A percentile compares a stretch with the other conserved stretches of the same genome.
Conservation (phyloP, 1,284 basidiomycete genomes). For the Ganoderma meredithae region DNA sequence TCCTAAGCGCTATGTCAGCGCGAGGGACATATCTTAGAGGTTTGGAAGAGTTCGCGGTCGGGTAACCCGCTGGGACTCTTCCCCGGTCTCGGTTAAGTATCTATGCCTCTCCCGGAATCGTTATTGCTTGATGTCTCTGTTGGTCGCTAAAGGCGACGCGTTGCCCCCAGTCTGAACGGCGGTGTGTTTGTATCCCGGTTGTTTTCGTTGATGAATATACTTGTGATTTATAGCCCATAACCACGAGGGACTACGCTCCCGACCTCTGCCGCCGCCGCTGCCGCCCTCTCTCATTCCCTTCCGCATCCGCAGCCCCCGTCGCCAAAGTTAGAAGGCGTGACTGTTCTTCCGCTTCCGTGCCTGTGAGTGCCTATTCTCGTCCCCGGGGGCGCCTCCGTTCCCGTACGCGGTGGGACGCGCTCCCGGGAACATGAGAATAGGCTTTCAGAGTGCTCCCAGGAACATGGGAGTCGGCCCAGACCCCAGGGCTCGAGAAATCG, state of each 20-base stretch:
- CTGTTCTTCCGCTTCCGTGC: neutral
- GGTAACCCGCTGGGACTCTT: neutral
- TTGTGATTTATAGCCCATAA: neutral
- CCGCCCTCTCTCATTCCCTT: neutral
- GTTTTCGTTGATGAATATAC: slow-evolving; percentile 1
- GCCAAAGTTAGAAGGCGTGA: slow-evolving; percentile 1
- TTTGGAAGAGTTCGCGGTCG: neutral
- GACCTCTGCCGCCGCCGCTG: neutral
- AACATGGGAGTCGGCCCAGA: slow-evolving; percentile 7
- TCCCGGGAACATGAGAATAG: slow-evolving; percentile 19
- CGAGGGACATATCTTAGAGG: neutral
- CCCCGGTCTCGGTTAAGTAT: slow-evolving; percentile 2
- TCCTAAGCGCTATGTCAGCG: slow-evolving; percentile 2
- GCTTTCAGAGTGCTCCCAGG: slow-evolving; percentile 16
- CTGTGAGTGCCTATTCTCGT: neutral
- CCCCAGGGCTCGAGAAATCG: neutral
- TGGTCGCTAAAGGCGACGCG: neutral
- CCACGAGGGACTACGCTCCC: neutral
- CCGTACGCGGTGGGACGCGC: slow-evolving; percentile 3
- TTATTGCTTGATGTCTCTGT: neutral
- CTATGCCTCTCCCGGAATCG: neutral
- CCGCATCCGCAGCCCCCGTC: neutral
- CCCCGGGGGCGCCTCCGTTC: neutral
- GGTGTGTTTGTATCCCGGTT: neutral
- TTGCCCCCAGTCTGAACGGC: neutral